Conservation (phyloP, 2,329 filamentous ascomycete genomes). For the Leptodontidium sp. region DNA sequence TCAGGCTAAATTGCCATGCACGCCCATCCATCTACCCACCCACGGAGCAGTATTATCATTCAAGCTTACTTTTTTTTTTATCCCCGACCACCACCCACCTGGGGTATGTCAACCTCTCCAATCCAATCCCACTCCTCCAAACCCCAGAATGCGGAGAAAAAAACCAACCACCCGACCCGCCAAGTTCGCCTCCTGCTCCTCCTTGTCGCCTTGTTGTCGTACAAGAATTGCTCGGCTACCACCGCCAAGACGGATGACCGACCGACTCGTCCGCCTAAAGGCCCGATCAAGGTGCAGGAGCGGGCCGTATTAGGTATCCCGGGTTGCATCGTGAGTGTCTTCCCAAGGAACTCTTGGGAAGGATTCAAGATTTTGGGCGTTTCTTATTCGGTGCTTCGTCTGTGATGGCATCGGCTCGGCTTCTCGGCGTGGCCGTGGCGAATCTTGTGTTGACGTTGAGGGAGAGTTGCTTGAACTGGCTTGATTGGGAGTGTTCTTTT, state of each 20-base stretch:
- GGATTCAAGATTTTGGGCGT: conserved; percentile 8
- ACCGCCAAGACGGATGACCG: conserved; percentile 7
- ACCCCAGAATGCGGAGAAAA: conserved; percentile 10
- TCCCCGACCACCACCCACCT: background rate
- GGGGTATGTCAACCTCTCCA: background rate
- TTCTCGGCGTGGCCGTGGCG: background rate
- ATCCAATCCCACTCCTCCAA: background rate
- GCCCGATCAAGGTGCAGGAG: conserved; percentile 1
- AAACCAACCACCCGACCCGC: background rate
- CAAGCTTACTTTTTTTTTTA: conserved; percentile 8
- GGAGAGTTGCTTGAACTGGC: background rate
- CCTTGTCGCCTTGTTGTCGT: no score
- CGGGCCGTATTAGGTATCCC: conserved; percentile 8
- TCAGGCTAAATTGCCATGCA: conserved; percentile 9
- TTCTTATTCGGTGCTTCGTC: conserved; percentile 12
- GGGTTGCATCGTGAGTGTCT: background rate
- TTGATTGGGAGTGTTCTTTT: background rate
- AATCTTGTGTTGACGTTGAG: background rate
- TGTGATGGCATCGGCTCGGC: background rate
- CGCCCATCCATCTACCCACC: no score
- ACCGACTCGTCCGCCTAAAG: conserved; percentile 8
- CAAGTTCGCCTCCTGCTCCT: background rate
- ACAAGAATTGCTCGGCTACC: conserved; percentile 1
- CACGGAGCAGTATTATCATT: background rate
- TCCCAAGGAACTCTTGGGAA: background rate